A percentile compares a stretch with the other conserved stretches of the same genome.
phyloP scores from a whole-genome alignment of 192 early-diverging fungal species.

The Pilobolus umbonatus region DNA sequence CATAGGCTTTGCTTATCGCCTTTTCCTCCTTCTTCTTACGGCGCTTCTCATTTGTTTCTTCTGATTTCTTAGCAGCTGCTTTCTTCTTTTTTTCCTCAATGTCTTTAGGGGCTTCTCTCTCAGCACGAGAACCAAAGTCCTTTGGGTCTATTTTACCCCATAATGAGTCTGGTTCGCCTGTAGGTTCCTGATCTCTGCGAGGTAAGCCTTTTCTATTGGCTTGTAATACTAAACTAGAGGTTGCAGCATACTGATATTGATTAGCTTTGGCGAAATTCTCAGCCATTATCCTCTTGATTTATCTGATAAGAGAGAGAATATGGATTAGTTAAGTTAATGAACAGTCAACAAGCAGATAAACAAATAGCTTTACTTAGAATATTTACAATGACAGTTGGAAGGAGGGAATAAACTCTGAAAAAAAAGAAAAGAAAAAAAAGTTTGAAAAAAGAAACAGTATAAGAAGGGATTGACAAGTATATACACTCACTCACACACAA shows the following conservation, averaged over 20 bases:
- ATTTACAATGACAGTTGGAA: too few relatives aligned
- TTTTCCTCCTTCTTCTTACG: slow-evolving; percentile 57
- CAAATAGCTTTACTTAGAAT: too few relatives aligned
- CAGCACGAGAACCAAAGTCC: slow-evolving; percentile 79
- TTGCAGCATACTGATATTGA: slow-evolving; percentile 83
- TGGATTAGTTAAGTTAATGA: too few relatives aligned
- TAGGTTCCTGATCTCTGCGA: slow-evolving; percentile 87
- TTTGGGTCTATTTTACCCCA: slow-evolving; percentile 81
- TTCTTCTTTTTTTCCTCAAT: slow-evolving; percentile 66
- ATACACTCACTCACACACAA: too few relatives aligned
- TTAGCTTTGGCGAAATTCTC: slow-evolving; percentile 60
- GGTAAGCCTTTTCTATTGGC: slow-evolving; percentile 77
- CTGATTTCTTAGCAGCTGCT: slow-evolving; percentile 40
- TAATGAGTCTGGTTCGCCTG: slow-evolving; percentile 92
- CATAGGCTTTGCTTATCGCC: slow-evolving; percentile 54
- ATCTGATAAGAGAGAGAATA: too few relatives aligned
- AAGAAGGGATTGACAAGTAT: background rate
- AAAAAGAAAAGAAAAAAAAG: background rate
- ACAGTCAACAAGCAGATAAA: too few relatives aligned
- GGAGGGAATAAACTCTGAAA: too few relatives aligned
- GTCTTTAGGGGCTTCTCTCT: slow-evolving; percentile 59
- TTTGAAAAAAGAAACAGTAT: background rate
- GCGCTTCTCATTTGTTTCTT: slow-evolving; percentile 47
- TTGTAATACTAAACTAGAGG: slow-evolving; percentile 94
- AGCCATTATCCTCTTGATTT: too few relatives aligned